Evolutionary conservation across 2,329 filamentous ascomycete species (phyloP), one percentile per base, ranked within the genome.

Genomic region (Clonostachys solani): DNA sequence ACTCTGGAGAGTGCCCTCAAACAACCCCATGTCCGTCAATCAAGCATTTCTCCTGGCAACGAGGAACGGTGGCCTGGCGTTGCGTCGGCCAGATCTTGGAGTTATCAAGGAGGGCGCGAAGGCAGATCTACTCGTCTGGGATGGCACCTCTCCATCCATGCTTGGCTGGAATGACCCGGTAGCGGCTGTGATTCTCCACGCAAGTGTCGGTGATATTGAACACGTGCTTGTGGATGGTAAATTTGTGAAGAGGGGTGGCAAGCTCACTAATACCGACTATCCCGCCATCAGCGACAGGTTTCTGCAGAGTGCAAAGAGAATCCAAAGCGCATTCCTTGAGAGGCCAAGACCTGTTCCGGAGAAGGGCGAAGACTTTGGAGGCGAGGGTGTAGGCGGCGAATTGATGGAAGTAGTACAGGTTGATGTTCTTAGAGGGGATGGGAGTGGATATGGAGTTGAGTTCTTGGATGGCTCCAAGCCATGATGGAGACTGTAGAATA

Each of bases 31-130:
- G 73, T 72, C 66, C 8, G 76, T 66, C 4, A 62, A 69, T 33
- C 77, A 83, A 54, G 78, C 77, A 0, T 83, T 83, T 54, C 61
- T 75, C 18, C 67, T 82, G 15, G 73, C 75, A 0, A 83, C 78
- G 0, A 66, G 77, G 3, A 65, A 69, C 5, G 78, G 79, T 2
- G 79, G 65, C 0, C 68, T 75, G 2, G 74, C 78, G 0, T 63
- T 83, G 4, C 66, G 74, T 12, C 64, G 77, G 1, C 60, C 64
- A 0, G 78, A 81, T 52, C 59, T 83, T 0, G 78, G 79, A 19
- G 63, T 75, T 34, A 62, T 81, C 18, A 56, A 56, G 0, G 58
- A 59, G 2, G 77, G 77, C 5, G 76, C 77, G 13, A 78, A 79
- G 56, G 78, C 77, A 0, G 78, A 83, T 52, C 43, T 82, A 1